Percentiles rank a stretch among this genome's conserved stretches.
Evolutionary conservation across 2,329 filamentous ascomycete genomes (phyloP).

Genomic region (Penicillium brasilianum): DNA sequence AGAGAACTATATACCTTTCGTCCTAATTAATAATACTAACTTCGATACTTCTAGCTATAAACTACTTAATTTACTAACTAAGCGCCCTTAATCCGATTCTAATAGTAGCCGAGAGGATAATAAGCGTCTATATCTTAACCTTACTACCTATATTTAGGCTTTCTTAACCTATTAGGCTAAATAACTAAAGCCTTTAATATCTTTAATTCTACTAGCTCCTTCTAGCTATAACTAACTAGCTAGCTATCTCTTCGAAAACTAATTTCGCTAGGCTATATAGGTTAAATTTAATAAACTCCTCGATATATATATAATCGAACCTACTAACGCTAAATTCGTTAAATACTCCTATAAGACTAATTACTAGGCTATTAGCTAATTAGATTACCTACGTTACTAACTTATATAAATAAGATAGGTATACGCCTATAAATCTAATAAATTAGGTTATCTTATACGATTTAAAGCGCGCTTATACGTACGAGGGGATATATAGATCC

Average conservation of each 20-base stretch:
- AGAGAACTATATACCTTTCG: too few species aligned
- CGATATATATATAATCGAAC: background rate
- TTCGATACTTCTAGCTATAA: too few species aligned
- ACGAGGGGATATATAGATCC: background rate
- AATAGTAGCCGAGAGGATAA: too few species aligned
- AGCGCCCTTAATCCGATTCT: too few species aligned
- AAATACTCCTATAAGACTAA: background rate
- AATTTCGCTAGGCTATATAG: background rate
- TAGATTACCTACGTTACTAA: background rate
- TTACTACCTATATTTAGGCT: too few species aligned
- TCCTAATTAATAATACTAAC: too few species aligned
- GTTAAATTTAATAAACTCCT: background rate
- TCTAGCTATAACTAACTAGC: background rate
- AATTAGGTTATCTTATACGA: background rate
- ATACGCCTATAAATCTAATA: background rate
- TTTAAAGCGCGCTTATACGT: background rate
- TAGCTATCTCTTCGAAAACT: background rate
- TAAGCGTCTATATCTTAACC: too few species aligned
- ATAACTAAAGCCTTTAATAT: too few species aligned
- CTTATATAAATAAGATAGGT: background rate
- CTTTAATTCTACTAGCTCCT: background rate
- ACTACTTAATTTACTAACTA: too few species aligned
- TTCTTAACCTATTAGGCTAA: too few species aligned
- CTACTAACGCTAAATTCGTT: background rate
- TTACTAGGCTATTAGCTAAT: background rate